A percentile compares a stretch with the other conserved stretches of the same genome.
Evolutionary conservation across 2,329 filamentous ascomycete species (phyloP).

Genomic region (Botrytis medusae): DNA sequence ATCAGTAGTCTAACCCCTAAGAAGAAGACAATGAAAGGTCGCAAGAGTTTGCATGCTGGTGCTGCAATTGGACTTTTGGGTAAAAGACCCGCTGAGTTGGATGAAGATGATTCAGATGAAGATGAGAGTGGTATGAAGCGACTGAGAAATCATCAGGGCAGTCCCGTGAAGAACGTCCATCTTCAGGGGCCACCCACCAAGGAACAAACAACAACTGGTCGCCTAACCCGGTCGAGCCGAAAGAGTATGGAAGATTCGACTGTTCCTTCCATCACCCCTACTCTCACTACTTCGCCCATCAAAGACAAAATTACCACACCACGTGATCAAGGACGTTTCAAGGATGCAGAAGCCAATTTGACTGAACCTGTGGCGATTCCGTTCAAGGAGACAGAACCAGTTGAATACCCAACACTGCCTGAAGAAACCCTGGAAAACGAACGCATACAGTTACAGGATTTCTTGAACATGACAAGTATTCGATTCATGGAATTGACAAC

Average conservation of each 20-base stretch:
- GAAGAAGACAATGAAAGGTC: constrained; percentile 63
- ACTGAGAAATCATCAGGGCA: constrained; percentile 68
- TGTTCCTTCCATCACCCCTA: constrained; percentile 44
- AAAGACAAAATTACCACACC: constrained; percentile 55
- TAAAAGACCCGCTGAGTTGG: constrained; percentile 71
- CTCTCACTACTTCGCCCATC: constrained; percentile 49
- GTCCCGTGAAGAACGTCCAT: constrained; percentile 73
- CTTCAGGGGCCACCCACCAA: constrained; percentile 69
- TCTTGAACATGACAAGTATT: constrained; percentile 92
- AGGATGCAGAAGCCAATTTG: constrained; percentile 47
- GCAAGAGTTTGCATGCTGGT: constrained; percentile 76
- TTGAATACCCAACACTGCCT: constrained; percentile 49
- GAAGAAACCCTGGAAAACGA: constrained; percentile 47
- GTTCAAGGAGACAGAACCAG: constrained; percentile 45
- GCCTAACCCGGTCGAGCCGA: constrained; percentile 51
- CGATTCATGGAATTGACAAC: constrained; percentile 99
- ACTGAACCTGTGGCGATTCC: constrained; percentile 45
- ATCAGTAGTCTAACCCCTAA: constrained; percentile 77
- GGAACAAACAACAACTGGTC: constrained; percentile 64
- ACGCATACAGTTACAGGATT: constrained; percentile 82
- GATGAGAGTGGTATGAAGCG: constrained; percentile 65
- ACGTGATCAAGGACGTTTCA: constrained; percentile 55
- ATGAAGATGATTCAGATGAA: constrained; percentile 60
- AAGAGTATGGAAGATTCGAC: constrained; percentile 48
- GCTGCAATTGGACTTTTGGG: constrained; percentile 72